Evolutionary conservation across 495 filamentous ascomycete species (phyloP), one percentile per base, ranked within the genome.

Genomic region (Tuber magnatum): DNA sequence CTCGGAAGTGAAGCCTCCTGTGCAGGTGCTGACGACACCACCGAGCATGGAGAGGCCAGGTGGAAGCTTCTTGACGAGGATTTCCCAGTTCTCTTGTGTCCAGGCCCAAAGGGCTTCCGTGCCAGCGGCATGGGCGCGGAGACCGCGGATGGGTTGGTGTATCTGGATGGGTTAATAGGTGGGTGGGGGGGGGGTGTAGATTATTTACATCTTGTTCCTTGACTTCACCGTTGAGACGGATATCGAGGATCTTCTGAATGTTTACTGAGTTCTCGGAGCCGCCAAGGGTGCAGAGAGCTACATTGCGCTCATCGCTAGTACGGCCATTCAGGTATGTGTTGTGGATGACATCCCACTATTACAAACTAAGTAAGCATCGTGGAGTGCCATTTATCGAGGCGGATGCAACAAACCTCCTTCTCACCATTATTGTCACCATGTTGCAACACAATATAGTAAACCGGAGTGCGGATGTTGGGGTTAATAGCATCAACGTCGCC

Each of bases 241-340:
- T 85, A 14, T 84, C 86, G 28, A 99, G 88, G 3, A 93, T 94
- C 73, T 90, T 89, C 83, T 93, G 84, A 84, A 97, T 94, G 69
- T 97, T 89, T 71, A 90, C 88, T 22, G 92, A 89, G 68, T 91
- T 86, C 77, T 91, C 91, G 43, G 93, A 89, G 71, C 93, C 88
- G 70, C 95, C 94, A 14, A 99, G 87, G 76, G 89, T 89, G 78
- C 95, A 92, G 46, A 99, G 88, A 0, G 94, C 94, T n/a, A 93
- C 95, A 81, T 96, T 97, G 84, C 94, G 92, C 87, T 98, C 94
- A 82, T 97, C 94, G 70, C 91, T 92, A 83, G 92, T 97, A 71
- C 87, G 89, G n/a, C 92, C 93, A n/a, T 88, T 89, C 76, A 88
- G 90, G 87, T 93, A 97, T 74, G 92, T 92, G 83, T 94, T 86